Percentiles rank a stretch among this genome's conserved stretches.
Conservation (phyloP, 805 yeast genomes). For the Candida ortonii region DNA sequence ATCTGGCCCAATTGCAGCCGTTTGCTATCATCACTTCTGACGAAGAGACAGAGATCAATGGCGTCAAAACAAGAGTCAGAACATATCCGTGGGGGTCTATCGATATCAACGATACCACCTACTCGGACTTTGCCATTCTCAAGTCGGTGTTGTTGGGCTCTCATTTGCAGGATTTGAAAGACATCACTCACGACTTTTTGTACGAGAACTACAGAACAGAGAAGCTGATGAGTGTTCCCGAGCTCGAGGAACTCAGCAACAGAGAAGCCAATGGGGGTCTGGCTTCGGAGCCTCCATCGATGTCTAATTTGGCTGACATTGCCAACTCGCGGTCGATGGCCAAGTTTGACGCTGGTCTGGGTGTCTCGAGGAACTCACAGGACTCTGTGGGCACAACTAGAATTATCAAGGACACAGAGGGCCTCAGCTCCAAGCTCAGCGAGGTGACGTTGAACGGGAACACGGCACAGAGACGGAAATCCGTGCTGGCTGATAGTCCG, state of each 20-base stretch:
- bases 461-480: constrained; percentile 6
- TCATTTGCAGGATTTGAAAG: constrained; percentile 62
- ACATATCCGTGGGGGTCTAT: constrained; percentile 75
- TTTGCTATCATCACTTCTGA: constrained; percentile 72
- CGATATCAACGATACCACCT: constrained; percentile 50
- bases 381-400: constrained; percentile 12
- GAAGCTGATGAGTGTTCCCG: constrained; percentile 53
- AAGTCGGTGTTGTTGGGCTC: constrained; percentile 56
- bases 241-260: constrained; percentile 33
- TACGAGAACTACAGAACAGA: constrained; percentile 68
- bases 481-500: constrained; percentile 13
- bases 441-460: constrained; percentile 9
- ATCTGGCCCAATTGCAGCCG: constrained; percentile 63
- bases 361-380: constrained; percentile 11
- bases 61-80: constrained; percentile 55
- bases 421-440: constrained; percentile 16
- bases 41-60: constrained; percentile 48
- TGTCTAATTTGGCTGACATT: constrained; percentile 60
- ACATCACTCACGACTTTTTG: constrained; percentile 61
- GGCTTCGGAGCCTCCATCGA: constrained; percentile 47
- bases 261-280: constrained; percentile 15
- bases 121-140: constrained; percentile 52
- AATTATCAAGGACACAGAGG: constrained; percentile 15
- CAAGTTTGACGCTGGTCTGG: constrained; percentile 18
- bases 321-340: constrained; percentile 35